phyloP scores from a whole-genome alignment of 1,284 basidiomycete genomes.

The Ganoderma boninense region DNA sequence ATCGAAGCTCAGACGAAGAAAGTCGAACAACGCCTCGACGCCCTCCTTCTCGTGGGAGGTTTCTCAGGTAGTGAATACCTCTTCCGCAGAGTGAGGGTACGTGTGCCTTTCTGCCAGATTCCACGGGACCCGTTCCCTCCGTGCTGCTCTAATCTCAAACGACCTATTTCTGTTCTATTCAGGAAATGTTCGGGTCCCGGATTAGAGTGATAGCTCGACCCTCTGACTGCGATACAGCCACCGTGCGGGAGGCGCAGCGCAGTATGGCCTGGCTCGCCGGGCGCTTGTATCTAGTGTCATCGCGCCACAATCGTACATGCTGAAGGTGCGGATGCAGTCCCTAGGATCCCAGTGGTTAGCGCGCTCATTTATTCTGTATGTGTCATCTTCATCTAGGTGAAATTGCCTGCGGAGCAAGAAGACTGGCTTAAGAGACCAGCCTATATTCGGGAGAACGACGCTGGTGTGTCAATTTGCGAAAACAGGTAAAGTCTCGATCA shows the following conservation, averaged over 20 bases:
- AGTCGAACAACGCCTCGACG: slow-evolving; percentile 74
- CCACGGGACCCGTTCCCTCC: not conserved
- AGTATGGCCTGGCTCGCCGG: slow-evolving; percentile 80
- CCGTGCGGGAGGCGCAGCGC: slow-evolving; percentile 81
- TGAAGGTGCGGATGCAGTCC: slow-evolving; percentile 62
- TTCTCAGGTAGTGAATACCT: slow-evolving; percentile 86
- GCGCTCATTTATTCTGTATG: slow-evolving; percentile 3
- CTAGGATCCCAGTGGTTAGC: not conserved
- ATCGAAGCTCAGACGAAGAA: slow-evolving; percentile 76
- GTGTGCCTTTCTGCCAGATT: slow-evolving; percentile 30
- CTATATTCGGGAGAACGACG: slow-evolving; percentile 79
- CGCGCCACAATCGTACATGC: slow-evolving; percentile 80
- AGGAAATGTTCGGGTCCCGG: slow-evolving; percentile 70
- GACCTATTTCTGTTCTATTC: slow-evolving; percentile 4
- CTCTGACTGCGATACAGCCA: slow-evolving; percentile 84
- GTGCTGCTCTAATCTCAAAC: not conserved
- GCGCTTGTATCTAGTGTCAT: slow-evolving; percentile 81
- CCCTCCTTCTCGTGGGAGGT: slow-evolving; percentile 84
- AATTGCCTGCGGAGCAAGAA: slow-evolving; percentile 82
- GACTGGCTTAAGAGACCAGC: slow-evolving; percentile 84
- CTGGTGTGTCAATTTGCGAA: slow-evolving; percentile 79
- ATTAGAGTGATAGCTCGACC: slow-evolving; percentile 81
- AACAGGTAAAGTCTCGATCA: slow-evolving; percentile 62
- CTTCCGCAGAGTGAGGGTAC: slow-evolving; percentile 75
- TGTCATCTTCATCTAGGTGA: slow-evolving; percentile 58